Evolutionary conservation across 352 stramenopile genomes (phyloP).

Genomic region (Pythium brachiatum): DNA sequence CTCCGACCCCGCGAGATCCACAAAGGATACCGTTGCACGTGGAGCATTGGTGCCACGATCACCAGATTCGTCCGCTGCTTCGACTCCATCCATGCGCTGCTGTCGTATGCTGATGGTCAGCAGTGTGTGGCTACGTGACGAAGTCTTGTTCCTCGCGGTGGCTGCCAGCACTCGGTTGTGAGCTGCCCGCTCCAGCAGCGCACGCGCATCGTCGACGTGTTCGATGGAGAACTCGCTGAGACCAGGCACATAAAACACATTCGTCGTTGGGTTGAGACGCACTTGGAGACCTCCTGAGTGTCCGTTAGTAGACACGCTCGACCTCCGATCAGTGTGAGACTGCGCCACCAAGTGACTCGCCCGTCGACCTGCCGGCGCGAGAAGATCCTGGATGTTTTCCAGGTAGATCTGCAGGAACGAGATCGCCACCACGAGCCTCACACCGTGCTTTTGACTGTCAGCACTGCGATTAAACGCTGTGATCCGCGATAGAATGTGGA

Average conservation of each 20-base stretch:
- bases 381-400: constrained; percentile 59
- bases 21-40: constrained; percentile 56
- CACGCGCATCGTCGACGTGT: constrained; percentile 43
- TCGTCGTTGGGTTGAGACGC: constrained; percentile 35
- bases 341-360: not conserved
- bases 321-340: not conserved
- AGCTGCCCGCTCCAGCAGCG: constrained; percentile 43
- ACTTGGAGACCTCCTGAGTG: constrained; percentile 40
- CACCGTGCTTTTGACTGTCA: not conserved
- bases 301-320: not conserved
- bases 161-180: constrained; percentile 53
- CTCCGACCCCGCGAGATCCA: constrained; percentile 71
- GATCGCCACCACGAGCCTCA: constrained; percentile 32
- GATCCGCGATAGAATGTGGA: constrained; percentile 45
- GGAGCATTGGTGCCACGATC: not conserved
- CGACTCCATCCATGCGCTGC: not conserved
- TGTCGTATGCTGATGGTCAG: constrained; percentile 48
- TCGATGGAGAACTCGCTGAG: constrained; percentile 52
- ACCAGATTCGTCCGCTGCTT: constrained; percentile 16
- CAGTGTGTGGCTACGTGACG: constrained; percentile 67
- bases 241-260: constrained; percentile 59
- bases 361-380: not conserved
- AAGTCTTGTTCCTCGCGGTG: constrained; percentile 63
- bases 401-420: constrained; percentile 79
- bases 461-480: constrained; percentile 18